Conservation (phyloP, 2,329 filamentous ascomycete genomes). For the Onygenales sp. region DNA sequence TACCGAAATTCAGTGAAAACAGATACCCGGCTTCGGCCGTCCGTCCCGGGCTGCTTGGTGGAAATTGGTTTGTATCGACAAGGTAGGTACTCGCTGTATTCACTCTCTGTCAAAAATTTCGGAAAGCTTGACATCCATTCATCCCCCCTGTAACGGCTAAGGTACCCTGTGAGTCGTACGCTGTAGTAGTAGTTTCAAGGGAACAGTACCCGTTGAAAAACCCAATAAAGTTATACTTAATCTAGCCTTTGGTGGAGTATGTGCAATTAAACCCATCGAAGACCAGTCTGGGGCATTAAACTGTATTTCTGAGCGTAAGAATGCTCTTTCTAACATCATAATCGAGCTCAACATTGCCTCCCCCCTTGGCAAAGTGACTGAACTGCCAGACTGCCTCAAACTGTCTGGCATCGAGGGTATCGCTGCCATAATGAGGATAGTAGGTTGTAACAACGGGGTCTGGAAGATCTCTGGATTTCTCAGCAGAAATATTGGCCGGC, state of each 20-base stretch:
- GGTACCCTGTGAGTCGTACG: not conserved
- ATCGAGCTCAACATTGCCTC: not conserved
- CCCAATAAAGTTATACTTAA: not conserved
- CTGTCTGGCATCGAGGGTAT: not conserved
- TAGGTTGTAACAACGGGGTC: conserved; percentile 1
- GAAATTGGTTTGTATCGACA: not conserved
- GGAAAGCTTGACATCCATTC: not conserved
- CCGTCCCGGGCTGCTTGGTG: not conserved
- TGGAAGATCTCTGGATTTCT: not conserved
- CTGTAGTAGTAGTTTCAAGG: not conserved
- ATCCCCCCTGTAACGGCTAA: not conserved
- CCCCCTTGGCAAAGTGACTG: conserved; percentile 3
- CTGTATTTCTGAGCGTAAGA: not conserved
- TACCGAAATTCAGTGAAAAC: too few species aligned
- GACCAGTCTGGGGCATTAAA: not conserved
- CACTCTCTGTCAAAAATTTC: not conserved
- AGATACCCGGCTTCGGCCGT: not conserved
- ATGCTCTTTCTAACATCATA: not conserved
- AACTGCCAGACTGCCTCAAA: conserved; percentile 7
- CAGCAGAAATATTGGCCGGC: not conserved
- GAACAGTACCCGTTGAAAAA: conserved; percentile 7
- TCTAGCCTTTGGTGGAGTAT: conserved; percentile 4
- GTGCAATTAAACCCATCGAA: not conserved
- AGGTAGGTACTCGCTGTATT: not conserved
- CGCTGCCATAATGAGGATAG: conserved; percentile 2